phyloP scores from a whole-genome alignment of 2,329 filamentous ascomycete genomes.

The Fusarium brevicatenulatum region DNA sequence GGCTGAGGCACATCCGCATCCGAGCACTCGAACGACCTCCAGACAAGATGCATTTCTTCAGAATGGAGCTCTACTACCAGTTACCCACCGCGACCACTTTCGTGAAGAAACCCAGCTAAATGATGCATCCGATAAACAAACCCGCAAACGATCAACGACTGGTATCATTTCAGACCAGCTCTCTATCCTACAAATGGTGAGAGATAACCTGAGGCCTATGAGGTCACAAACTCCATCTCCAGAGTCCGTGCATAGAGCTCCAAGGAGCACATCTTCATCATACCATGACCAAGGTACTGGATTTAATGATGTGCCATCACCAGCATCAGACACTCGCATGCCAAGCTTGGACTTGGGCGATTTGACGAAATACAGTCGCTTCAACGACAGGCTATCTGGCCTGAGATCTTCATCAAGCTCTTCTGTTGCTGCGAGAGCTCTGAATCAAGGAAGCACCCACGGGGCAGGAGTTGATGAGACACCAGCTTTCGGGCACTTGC shows the following conservation, averaged over 20 bases:
- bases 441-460: conserved; percentile 24
- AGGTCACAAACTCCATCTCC: conserved; percentile 25
- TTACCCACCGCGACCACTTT: not conserved
- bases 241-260: conserved; percentile 1
- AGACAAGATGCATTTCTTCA: conserved; percentile 24
- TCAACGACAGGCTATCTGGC: conserved; percentile 45
- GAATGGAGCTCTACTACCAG: not conserved
- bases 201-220: conserved; percentile 15
- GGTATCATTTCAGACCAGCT: conserved; percentile 32
- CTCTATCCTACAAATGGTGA: conserved; percentile 29
- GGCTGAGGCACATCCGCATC: conserved; percentile 14
- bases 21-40: conserved; percentile 20
- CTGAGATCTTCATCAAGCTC: conserved; percentile 45
- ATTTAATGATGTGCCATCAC: conserved; percentile 44
- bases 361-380: conserved; percentile 45
- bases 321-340: conserved; percentile 30
- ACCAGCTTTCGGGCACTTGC: conserved; percentile 42
- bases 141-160: not conserved
- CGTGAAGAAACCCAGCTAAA: conserved; percentile 23
- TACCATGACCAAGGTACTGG: conserved; percentile 43
- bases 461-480: conserved; percentile 42
- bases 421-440: conserved; percentile 11
- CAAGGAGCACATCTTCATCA: conserved; percentile 47
- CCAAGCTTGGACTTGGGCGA: conserved; percentile 45
- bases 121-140: conserved; percentile 4